Evolutionary conservation across 2,329 filamentous ascomycete species (phyloP).

Genomic region (Alternaria postmessia): DNA sequence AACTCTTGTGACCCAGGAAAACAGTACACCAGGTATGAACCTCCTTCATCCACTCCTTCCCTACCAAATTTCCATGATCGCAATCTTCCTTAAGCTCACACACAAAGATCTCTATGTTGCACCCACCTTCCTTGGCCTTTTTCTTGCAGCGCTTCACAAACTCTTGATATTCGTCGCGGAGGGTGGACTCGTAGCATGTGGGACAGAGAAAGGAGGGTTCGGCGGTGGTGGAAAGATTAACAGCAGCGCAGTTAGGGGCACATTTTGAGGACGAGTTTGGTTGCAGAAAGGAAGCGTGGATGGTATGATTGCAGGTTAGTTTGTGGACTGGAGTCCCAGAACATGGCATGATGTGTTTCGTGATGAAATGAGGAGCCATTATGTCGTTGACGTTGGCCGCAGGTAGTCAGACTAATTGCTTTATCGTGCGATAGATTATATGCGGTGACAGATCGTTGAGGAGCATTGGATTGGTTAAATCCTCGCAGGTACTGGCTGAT

Average conservation of each 20-base stretch:
- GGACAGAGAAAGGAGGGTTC: slow-evolving; percentile 9
- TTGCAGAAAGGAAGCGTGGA: background rate
- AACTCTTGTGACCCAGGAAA: background rate
- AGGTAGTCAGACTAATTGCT: background rate
- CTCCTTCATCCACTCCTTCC: background rate
- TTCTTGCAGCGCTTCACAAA: background rate
- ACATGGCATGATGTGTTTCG: background rate
- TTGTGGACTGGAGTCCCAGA: background rate
- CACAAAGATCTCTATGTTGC: background rate
- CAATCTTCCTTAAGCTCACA: background rate
- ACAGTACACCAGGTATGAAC: background rate
- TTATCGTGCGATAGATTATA: background rate
- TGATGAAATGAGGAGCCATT: background rate
- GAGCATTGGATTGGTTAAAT: background rate
- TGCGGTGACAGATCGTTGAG: background rate
- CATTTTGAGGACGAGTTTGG: background rate
- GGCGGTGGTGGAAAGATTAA: background rate
- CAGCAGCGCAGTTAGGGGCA: slow-evolving; percentile 6
- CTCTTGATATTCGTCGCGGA: background rate
- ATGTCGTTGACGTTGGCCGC: background rate
- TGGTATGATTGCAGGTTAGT: slow-evolving; percentile 1
- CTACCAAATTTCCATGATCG: background rate
- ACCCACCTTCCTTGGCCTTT: background rate
- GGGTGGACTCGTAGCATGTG: background rate
- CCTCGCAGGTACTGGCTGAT: background rate